Conservation (phyloP, 768 basidiomycete species). For the Boletus subcaerulescens region DNA sequence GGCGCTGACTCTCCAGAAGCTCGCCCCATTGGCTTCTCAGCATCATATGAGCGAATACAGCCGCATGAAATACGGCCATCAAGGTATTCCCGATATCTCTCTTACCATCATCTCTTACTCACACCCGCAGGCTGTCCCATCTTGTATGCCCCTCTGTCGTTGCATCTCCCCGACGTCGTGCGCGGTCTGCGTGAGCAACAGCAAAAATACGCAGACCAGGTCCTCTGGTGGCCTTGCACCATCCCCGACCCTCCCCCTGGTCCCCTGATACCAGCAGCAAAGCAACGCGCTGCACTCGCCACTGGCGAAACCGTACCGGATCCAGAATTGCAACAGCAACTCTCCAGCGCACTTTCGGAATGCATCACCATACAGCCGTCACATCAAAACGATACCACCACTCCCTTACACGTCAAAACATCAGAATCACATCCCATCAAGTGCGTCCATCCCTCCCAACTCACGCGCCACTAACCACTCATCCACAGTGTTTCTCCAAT, state of each 20-base stretch:
- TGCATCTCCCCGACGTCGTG: slow-evolving; percentile 59
- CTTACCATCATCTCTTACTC: background rate
- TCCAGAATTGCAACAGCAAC: slow-evolving; percentile 43
- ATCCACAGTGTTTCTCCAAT: slow-evolving; percentile 50
- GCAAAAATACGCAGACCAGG: slow-evolving; percentile 32
- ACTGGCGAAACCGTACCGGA: slow-evolving; percentile 11
- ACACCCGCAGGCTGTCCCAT: slow-evolving; percentile 48
- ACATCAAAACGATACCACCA: slow-evolving; percentile 1
- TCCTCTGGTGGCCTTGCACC: slow-evolving; percentile 50
- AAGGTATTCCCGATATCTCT: slow-evolving; percentile 19
- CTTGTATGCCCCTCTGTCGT: slow-evolving; percentile 59
- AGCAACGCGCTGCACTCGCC: slow-evolving; percentile 24
- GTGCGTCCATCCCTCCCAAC: slow-evolving; percentile 38
- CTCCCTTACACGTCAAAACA: slow-evolving; percentile 50
- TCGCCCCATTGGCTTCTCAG: slow-evolving; percentile 64
- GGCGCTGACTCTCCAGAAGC: slow-evolving; percentile 29
- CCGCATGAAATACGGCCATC: slow-evolving; percentile 60
- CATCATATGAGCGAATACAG: slow-evolving; percentile 74
- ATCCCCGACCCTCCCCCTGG: background rate
- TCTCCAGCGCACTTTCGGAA: slow-evolving; percentile 56
- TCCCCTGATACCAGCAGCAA: slow-evolving; percentile 18
- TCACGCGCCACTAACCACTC: background rate
- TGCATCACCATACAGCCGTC: slow-evolving; percentile 22
- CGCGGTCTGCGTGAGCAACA: slow-evolving; percentile 53
- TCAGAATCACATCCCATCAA: slow-evolving; percentile 83